Percentiles rank a stretch among this genome's conserved stretches.
These are phyloP conservation scores for Polytrichum commune DNA, from an alignment of 225 moss, liverwort and hornwort genomes.

Conservation along the genomic window DNA sequence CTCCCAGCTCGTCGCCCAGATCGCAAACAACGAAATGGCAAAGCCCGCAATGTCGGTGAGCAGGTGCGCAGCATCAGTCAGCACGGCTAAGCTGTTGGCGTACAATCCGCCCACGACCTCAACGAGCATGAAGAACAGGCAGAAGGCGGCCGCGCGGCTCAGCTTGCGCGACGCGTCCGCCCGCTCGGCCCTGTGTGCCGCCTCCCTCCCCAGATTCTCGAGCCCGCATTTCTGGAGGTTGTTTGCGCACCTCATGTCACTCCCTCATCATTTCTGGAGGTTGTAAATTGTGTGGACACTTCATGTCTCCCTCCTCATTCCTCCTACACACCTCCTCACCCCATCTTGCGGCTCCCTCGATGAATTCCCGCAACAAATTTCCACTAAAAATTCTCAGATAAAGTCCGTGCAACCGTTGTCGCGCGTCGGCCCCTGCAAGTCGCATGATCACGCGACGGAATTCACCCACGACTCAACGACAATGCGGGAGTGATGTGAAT, in stretches of 20 bases:
- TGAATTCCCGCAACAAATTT: too few species aligned
- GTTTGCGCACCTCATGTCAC: slow-evolving; percentile 30
- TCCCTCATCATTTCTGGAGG: too few species aligned
- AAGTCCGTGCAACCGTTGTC: too few species aligned
- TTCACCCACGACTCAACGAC: too few species aligned
- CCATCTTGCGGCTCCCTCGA: too few species aligned
- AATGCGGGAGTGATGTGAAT: too few species aligned
- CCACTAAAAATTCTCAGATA: too few species aligned
- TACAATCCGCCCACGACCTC: slow-evolving; percentile 75
- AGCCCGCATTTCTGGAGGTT: slow-evolving; percentile 22
- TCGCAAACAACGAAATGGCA: slow-evolving; percentile 84
- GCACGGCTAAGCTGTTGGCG: slow-evolving; percentile 80
- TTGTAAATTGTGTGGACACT: too few species aligned
- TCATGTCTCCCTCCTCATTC: too few species aligned
- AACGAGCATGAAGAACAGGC: slow-evolving; percentile 63
- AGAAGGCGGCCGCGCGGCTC: slow-evolving; percentile 49
- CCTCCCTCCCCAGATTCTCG: not conserved
- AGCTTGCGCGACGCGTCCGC: slow-evolving; percentile 56
- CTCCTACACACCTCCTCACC: too few species aligned
- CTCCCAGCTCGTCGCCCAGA: slow-evolving; percentile 91
- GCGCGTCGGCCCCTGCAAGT: too few species aligned
- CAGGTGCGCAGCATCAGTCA: slow-evolving; percentile 81
- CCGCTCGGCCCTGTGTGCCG: slow-evolving; percentile 21
- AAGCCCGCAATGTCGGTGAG: slow-evolving; percentile 76
- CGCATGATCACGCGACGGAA: too few species aligned